Evolutionary conservation across 1,139 yeast species (phyloP), one percentile per base, ranked within the genome.

Genomic region (Suhomyces choctaworum): DNA sequence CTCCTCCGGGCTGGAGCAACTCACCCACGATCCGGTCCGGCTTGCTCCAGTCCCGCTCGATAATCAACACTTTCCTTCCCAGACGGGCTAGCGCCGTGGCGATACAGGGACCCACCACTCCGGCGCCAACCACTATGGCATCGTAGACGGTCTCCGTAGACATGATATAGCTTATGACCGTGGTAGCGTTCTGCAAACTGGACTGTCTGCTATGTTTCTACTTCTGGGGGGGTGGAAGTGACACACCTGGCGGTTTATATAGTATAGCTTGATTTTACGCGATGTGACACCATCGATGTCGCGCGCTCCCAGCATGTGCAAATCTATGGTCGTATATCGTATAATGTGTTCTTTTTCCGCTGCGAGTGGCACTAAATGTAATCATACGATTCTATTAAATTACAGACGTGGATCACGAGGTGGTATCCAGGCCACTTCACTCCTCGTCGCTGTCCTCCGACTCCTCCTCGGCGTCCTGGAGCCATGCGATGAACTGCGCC

Each of bases 11-110:
- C 60, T 92, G 99, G 73, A 92, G 73, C 52, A 92, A 73, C 60
- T 92, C 99, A 27, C 99, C 99, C 25, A 92, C 98, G 40, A 92
- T 92, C 49, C 98, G 76, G 60, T 92, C 97, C 1, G 98, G 98
- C 58, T 80, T 85, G 16, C 78, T 61, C 85, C 96, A 84, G 56
- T 88, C 96, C 46, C 97, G 75, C 60, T 92, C 99, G 19, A 82
- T 66, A 25, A 84, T 78, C 37, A 84, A 59, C 13, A 84, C 92
- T 34, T 73, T 71, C 50, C 96, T 73, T 25, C 97, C 97, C 54
- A 87, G 95, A 50, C 94, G 75, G 2, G 96, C 97, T 40, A 92
- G 65, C 3, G 88, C 89, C 0, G 90, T 84, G 30, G 97, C 97
- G 17, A 92, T 73, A 38, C 92, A 81, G 4, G 98, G 96, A 1